Percentiles rank a stretch among this genome's conserved stretches.
Conservation (phyloP, 441 rosid genomes). For the Jatropha podagrica region DNA sequence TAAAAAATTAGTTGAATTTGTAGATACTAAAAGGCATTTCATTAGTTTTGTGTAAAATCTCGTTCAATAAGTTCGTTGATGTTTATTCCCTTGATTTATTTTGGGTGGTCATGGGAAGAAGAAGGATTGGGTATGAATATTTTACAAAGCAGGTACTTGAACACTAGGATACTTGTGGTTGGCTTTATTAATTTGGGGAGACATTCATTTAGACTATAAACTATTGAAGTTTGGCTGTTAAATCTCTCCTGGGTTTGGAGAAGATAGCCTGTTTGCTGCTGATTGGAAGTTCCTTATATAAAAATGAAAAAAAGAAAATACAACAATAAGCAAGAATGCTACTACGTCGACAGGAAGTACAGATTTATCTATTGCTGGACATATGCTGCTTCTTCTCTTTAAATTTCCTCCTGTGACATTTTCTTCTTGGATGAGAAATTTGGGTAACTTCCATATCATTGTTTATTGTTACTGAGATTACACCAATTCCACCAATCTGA, state of each 20-base stretch:
- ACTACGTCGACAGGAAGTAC: no score
- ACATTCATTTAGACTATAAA: background rate
- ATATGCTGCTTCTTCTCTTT: no score
- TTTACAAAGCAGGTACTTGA: background rate
- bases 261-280: background rate
- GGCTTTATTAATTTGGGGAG: background rate
- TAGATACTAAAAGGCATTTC: no score
- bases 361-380: no score
- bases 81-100: no score
- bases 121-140: background rate
- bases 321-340: background rate
- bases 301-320: no score
- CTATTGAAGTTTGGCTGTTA: background rate
- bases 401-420: no score
- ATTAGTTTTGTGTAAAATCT: no score
- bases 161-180: background rate
- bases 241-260: background rate
- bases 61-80: no score
- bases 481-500: background rate
- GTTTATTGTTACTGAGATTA: background rate
- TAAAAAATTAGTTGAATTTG: no score
- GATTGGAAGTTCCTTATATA: background rate
- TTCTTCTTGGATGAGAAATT: background rate
- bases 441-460: background rate
- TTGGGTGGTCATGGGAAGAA: background rate